A percentile compares a stretch with the other conserved stretches of the same genome.
These are phyloP conservation scores for Pestalotiopsis sp. DNA, from an alignment of 2,329 filamentous ascomycete genomes.

Conservation along the genomic window DNA sequence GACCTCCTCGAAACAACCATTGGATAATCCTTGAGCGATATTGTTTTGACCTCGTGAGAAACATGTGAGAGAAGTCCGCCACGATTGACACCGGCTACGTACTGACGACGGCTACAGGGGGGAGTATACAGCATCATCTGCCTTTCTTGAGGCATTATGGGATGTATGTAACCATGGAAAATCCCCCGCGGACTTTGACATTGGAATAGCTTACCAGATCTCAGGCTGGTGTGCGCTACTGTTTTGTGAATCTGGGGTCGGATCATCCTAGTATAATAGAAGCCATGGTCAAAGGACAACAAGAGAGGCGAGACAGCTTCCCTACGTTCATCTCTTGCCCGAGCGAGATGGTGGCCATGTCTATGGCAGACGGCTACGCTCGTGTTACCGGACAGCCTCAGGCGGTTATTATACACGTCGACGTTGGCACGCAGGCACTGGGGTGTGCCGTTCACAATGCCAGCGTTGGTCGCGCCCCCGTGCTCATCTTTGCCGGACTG, in stretches of 20 bases:
- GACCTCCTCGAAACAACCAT: neutral
- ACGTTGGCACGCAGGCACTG: slow-evolving; percentile 80
- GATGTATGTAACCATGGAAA: slow-evolving; percentile 18
- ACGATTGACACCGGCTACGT: neutral
- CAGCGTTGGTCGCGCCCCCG: slow-evolving; percentile 71
- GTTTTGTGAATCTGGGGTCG: slow-evolving; percentile 68
- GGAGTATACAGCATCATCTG: slow-evolving; percentile 67
- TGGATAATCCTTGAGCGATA: neutral
- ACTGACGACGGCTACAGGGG: neutral
- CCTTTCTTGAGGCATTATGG: slow-evolving; percentile 60
- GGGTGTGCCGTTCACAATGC: slow-evolving; percentile 81
- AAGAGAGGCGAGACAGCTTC: slow-evolving; percentile 65
- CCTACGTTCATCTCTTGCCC: slow-evolving; percentile 78
- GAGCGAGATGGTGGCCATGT: slow-evolving; percentile 86
- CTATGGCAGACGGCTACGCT: slow-evolving; percentile 82
- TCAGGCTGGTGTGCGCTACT: slow-evolving; percentile 35
- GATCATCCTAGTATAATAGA: slow-evolving; percentile 79
- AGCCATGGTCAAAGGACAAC: slow-evolving; percentile 77
- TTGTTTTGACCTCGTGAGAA: neutral
- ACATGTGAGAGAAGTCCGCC: neutral
- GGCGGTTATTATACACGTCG: slow-evolving; percentile 78
- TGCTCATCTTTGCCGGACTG: slow-evolving; percentile 78
- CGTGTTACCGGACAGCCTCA: slow-evolving; percentile 72
- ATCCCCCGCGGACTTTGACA: neutral
- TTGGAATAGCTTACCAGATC: neutral